Base-by-base conservation (phyloP, 495 filamentous ascomycete species). In the Evansstolkia leycettana region DNA sequence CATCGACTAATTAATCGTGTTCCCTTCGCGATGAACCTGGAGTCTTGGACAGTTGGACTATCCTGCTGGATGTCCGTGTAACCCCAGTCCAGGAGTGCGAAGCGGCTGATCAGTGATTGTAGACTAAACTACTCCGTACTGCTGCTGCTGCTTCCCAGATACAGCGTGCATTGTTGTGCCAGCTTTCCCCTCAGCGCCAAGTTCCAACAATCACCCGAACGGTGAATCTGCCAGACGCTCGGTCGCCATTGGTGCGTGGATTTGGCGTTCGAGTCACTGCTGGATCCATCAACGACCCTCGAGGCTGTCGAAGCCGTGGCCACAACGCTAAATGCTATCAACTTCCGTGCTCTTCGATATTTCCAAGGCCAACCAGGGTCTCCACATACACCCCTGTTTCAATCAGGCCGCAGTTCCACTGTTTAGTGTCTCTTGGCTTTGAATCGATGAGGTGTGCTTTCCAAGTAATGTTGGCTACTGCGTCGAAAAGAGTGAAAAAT, bases 391-490 rank as follows among this genome's bases (percentile, higher is more conserved):
- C 43, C 37, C 42, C 20, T 23, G 20, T 28, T 38, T 32, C 42
- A 45, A 42, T 45, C 37, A 46, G 34, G 20, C 37, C 18, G 26
- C 28, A 26, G 34, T 17, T 33, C 36, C 40, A 40, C 18, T 18
- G 25, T 28, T 35, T 43, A 43, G 46, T 40, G 34, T 14, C 14
- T 31, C 46, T 49, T 49, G 46, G 42, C 46, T 31, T 30, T 36
- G 39, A 45, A 34, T 45, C 33, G 37, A 48, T 40, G 28, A 31
- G 38, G 24, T 10, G 29, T 32, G 27, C 36, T 38, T 46, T n/a
- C n/a, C n/a, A n/a, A n/a, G n/a, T 23, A 4, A 23, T 23, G 4
- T 9, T 9, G 9, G 20, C 20, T 9, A 23, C 20, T 23, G 20
- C 20, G 20, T 23, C 20, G 20, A 23, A 9, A n/a, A n/a, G n/a